These are phyloP conservation scores for Brassica incana DNA, from an alignment of 345 rosid species.

Conservation along the genomic window DNA sequence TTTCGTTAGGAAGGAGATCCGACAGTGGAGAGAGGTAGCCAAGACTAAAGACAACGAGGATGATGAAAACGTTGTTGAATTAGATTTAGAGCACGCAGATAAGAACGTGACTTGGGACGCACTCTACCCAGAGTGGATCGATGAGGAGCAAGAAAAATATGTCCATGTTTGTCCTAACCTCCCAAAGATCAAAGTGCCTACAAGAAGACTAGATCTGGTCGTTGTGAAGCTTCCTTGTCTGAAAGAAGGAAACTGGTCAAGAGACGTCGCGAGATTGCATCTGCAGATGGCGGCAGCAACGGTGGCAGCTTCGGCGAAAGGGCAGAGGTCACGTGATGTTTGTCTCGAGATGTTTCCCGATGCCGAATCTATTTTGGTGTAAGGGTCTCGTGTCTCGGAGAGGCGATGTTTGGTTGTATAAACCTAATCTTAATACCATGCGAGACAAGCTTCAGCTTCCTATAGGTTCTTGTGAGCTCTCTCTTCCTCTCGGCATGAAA, in stretches of 20 bases:
- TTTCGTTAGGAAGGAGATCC: constrained; percentile 61
- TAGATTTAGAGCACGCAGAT: constrained; percentile 50
- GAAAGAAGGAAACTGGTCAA: constrained; percentile 83
- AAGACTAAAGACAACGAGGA: constrained; percentile 44
- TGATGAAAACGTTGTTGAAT: constrained; percentile 31
- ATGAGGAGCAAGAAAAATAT: constrained; percentile 88
- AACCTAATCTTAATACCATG: constrained; percentile 61
- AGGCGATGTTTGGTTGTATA: constrained; percentile 72
- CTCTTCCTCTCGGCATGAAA: constrained; percentile 73
- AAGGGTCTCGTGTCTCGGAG: constrained; percentile 60
- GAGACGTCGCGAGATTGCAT: constrained; percentile 83
- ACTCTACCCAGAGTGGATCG: constrained; percentile 93
- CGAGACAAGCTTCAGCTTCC: constrained; percentile 82
- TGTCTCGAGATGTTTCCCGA: constrained; percentile 67
- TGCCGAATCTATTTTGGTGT: constrained; percentile 81
- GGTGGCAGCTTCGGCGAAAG: constrained; percentile 68
- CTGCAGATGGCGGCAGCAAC: constrained; percentile 84
- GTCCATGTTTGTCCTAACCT: constrained; percentile 72
- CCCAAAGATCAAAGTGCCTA: constrained; percentile 65
- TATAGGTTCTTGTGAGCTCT: constrained; percentile 88
- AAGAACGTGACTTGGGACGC: constrained; percentile 77
- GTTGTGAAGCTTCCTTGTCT: constrained; percentile 92
- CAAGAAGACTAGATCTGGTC: constrained; percentile 66
- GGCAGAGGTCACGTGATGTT: constrained; percentile 71
- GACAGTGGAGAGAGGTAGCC: constrained; percentile 61